Evolutionary conservation across 164 flowering plant species (phyloP).

Genomic region (Cinnamomum micranthum): DNA sequence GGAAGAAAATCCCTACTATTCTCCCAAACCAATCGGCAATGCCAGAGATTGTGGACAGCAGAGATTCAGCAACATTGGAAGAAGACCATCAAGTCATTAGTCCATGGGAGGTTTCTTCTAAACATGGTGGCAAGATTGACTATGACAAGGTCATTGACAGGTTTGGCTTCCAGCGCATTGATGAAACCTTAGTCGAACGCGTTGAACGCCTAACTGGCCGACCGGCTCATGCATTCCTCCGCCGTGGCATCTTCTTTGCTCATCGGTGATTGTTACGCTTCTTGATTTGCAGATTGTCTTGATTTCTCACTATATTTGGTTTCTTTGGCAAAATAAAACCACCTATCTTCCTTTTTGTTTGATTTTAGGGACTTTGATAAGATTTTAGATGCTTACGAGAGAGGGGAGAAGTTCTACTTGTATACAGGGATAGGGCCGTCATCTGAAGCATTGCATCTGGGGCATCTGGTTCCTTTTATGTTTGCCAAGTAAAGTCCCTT

Average conservation of each 20-base stretch:
- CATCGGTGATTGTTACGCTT: background rate
- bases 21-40: too few relatives aligned
- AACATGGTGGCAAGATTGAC: background rate
- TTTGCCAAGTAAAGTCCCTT: slow-evolving; percentile 61
- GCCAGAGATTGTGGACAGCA: too few relatives aligned
- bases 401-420: slow-evolving; percentile 79
- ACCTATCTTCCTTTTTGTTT: too few relatives aligned
- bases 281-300: too few relatives aligned
- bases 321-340: too few relatives aligned
- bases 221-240: background rate
- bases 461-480: slow-evolving; percentile 89
- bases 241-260: background rate
- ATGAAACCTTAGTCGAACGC: background rate
- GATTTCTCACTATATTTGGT: too few relatives aligned
- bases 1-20: too few relatives aligned
- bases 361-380: slow-evolving; percentile 61
- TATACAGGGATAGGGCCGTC: slow-evolving; percentile 94
- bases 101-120: background rate
- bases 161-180: background rate
- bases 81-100: background rate
- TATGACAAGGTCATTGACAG: background rate
- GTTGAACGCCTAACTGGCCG: background rate
- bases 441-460: slow-evolving; percentile 89
- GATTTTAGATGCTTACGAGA: slow-evolving; percentile 73
- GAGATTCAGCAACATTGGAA: background rate